Percentiles rank a stretch among this genome's conserved stretches.
phyloP scores from a whole-genome alignment of 1,284 basidiomycete species.

The Cryptococcus maquisensis region DNA sequence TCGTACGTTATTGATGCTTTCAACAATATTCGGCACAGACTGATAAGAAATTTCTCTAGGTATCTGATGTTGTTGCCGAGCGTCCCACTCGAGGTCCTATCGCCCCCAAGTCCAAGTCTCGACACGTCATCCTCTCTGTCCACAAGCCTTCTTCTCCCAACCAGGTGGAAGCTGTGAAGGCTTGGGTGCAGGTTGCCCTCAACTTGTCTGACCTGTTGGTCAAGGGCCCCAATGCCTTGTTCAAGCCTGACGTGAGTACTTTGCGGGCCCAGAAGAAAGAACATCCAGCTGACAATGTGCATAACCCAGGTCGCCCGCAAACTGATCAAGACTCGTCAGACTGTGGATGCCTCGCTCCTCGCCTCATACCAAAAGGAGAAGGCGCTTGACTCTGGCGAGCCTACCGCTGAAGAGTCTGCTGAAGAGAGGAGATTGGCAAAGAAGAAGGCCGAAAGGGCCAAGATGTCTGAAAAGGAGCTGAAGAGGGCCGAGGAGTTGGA shows the following conservation, averaged over 20 bases:
- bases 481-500: constrained; percentile 59
- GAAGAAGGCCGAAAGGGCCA: constrained; percentile 66
- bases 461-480: constrained; percentile 73
- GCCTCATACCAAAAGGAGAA: constrained; percentile 51
- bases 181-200: constrained; percentile 65
- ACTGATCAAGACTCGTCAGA: constrained; percentile 65
- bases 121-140: constrained; percentile 68
- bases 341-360: constrained; percentile 55
- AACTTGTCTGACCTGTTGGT: constrained; percentile 66
- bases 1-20: constrained; percentile 57
- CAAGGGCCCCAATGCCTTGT: constrained; percentile 44
- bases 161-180: constrained; percentile 54
- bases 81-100: constrained; percentile 58
- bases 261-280: too few species aligned
- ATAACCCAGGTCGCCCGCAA: constrained; percentile 60
- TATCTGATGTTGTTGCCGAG: constrained; percentile 75
- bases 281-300: constrained; percentile 1
- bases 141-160: constrained; percentile 55
- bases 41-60: constrained; percentile 43
- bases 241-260: constrained; percentile 68
- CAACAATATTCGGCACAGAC: neutral
- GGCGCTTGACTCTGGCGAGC: constrained; percentile 55
- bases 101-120: constrained; percentile 54
- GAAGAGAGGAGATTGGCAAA: constrained; percentile 66
- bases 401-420: constrained; percentile 51